phyloP scores from a whole-genome alignment of 352 stramenopile genomes.

The Phytophthora fragariae region DNA sequence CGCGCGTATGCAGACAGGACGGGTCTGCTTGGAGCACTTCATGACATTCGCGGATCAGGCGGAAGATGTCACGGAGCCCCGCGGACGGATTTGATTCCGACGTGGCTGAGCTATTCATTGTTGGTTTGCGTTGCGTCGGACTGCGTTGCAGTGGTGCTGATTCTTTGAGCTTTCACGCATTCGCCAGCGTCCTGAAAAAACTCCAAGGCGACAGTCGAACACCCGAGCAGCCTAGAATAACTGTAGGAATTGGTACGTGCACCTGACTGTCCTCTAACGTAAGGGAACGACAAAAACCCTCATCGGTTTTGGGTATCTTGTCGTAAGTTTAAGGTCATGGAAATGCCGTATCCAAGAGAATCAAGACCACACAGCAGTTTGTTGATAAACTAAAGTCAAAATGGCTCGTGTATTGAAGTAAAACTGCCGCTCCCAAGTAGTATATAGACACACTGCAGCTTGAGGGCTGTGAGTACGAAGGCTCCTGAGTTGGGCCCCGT shows the following conservation, averaged over 20 bases:
- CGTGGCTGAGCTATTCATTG: background rate
- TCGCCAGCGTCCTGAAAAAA: constrained; percentile 11
- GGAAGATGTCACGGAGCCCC: constrained; percentile 57
- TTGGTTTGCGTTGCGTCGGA: background rate
- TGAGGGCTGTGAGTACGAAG: constrained; percentile 22
- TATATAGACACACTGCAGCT: constrained; percentile 42
- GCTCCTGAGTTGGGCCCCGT: background rate
- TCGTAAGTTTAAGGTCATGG: no score
- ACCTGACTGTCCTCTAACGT: no score
- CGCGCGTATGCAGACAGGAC: constrained; percentile 63
- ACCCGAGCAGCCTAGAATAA: constrained; percentile 24
- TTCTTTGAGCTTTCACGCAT: constrained; percentile 5
- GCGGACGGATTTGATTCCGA: constrained; percentile 18
- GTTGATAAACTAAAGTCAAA: constrained; percentile 30
- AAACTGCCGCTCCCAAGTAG: constrained; percentile 28
- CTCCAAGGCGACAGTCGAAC: constrained; percentile 10
- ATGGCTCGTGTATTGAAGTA: constrained; percentile 37
- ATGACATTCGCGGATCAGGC: constrained; percentile 67
- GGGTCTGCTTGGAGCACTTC: constrained; percentile 48
- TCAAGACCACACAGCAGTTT: no score
- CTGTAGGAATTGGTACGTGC: background rate
- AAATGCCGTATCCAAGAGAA: no score
- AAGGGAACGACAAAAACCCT: no score
- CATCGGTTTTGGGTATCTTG: no score
- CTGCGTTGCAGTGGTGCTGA: background rate